Conservation (phyloP, 306 rosid species). For the Abrus precatorius region DNA sequence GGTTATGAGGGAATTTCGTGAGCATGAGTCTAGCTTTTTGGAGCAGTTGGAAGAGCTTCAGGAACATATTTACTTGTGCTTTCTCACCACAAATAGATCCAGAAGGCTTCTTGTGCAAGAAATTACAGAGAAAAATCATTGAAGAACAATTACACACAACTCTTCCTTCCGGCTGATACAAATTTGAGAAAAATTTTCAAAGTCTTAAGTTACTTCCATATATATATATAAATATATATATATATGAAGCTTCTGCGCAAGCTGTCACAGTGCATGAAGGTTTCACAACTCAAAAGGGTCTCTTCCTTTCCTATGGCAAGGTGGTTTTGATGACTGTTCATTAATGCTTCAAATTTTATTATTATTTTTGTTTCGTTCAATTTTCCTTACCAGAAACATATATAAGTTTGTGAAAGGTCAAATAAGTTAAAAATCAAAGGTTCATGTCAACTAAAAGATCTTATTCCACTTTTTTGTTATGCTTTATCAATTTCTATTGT, state of each 20-base stretch:
- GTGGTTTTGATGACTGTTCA: constrained; percentile 14
- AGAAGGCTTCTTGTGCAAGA: constrained; percentile 72
- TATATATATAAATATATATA: too few relatives aligned
- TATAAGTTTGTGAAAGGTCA: not conserved
- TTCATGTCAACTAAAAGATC: not conserved
- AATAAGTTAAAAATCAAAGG: not conserved
- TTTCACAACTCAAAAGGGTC: not conserved
- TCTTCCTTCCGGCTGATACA: not conserved
- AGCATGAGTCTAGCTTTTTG: constrained; percentile 61
- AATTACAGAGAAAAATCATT: constrained; percentile 44
- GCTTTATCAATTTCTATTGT: not conserved
- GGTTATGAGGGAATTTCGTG: constrained; percentile 66
- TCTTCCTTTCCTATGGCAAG: not conserved
- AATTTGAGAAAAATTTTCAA: too few relatives aligned
- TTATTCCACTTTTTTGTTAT: not conserved
- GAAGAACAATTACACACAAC: not conserved
- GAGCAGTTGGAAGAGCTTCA: constrained; percentile 91
- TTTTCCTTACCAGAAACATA: constrained; percentile 5
- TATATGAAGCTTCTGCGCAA: not conserved
- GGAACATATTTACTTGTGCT: constrained; percentile 79
- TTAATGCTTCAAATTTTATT: not conserved
- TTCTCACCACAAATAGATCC: constrained; percentile 78
- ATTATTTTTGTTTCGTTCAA: not conserved
- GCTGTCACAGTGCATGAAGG: not conserved
- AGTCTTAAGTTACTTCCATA: too few relatives aligned